Evolutionary conservation across 2,329 filamentous ascomycete genomes (phyloP), one percentile per base, ranked within the genome.

Genomic region (Colletotrichum graminicola): DNA sequence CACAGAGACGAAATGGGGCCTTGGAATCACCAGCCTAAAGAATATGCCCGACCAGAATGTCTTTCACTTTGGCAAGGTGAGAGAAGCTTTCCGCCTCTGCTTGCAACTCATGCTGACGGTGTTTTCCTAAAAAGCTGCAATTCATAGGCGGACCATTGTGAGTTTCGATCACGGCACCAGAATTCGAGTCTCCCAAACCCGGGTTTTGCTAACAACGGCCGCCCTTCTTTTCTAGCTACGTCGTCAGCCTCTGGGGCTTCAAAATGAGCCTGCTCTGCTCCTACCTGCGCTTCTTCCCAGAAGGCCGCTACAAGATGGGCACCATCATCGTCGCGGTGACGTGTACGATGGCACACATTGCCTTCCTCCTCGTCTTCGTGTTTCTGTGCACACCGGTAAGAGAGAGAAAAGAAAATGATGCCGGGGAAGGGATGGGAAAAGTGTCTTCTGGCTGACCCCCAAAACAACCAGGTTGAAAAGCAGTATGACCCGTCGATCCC

Each of bases 181-280:
- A 2, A 2, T 2, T 16, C 21, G 23, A 16, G 34, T 21, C 8
- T n/a, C 21, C 26, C n/a, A 11, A 34, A 21, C 18, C 10, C 41
- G 18, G 56, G 5, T 12, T 6, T 10, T 7, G 23, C 59, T 57
- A 12, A 73, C 14, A 64, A 36, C 62, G 5, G 72, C 2, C 4
- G 8, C 6, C 1, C 7, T 2, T n/a, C 43, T 21, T 11, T 26
- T 12, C 1, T 34, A 84, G 82, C 34, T 84, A 84, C 64, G 80
- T 84, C 26, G 72, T 78, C 10, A 79, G 80, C 43, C 83, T 86
- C 34, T 78, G 84, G 12, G 82, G 80, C 2, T 87, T 86, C 76
- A 86, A 86, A 65, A 76, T 85, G 32, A 79, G 84, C 52, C 75
- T 86, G 3, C 74, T 87, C 5, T 77, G 83, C 11, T 82, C 82